phyloP scores from a whole-genome alignment of 257 asterid genomes.

The Lycium ferocissimum region DNA sequence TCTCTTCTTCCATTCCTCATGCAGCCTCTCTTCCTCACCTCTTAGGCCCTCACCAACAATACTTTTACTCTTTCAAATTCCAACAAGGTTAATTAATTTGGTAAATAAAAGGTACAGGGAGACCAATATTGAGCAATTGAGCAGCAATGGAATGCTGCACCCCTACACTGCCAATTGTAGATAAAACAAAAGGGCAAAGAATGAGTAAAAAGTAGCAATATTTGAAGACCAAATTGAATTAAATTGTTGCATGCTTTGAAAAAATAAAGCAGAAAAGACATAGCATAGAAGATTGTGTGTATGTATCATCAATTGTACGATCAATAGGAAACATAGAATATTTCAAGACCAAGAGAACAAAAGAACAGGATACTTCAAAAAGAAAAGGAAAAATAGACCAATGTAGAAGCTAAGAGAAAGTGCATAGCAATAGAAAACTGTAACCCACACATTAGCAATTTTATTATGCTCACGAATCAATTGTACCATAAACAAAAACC shows the following conservation, averaged over 20 bases:
- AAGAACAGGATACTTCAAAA: neutral
- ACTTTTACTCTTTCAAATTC: neutral
- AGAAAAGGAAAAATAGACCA: neutral
- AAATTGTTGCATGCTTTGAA: neutral
- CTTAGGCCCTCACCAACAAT: constrained; percentile 16
- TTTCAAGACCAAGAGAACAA: neutral
- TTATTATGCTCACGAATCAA: neutral
- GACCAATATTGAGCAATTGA: neutral
- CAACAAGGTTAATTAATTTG: neutral
- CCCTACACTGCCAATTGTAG: neutral
- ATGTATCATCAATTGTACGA: neutral
- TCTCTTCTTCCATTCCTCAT: constrained; percentile 2
- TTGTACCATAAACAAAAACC: neutral
- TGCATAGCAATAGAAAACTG: neutral
- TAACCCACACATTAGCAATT: neutral
- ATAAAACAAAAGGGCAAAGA: neutral
- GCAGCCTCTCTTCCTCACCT: neutral
- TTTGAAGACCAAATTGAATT: neutral
- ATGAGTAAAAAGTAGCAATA: neutral
- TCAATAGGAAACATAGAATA: neutral
- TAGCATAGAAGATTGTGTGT: neutral
- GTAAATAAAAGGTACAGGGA: neutral
- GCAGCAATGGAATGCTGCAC: neutral
- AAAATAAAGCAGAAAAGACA: neutral
- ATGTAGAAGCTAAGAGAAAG: neutral